Evolutionary conservation across 1,284 basidiomycete genomes (phyloP), one percentile per base, ranked within the genome.

Genomic region (Sporisorium graminicola): DNA sequence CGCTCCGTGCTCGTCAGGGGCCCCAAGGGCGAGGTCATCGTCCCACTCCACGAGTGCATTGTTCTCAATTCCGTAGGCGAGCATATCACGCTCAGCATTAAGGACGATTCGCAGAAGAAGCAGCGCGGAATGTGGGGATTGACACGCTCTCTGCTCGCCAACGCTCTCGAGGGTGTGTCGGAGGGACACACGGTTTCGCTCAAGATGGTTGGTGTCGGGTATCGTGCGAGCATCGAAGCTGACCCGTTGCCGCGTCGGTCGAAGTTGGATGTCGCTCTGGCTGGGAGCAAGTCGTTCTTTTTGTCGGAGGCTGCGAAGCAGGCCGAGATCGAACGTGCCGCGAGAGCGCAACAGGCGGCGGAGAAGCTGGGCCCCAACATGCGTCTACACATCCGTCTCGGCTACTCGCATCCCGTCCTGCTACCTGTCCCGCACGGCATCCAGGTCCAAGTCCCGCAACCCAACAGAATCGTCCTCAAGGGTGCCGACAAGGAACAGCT

Each of bases 151-250:
- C 89, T 95, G 66, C 91, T 98, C 83, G 88, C 89, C 75, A 99
- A 99, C 84, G 95, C 95, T 18, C 90, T 98, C 73, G 88, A 88
- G 18, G 97, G 97, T 55, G 95, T 98, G 87, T 92, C 93, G 1
- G 90, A 92, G 71, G 95, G 95, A 1, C 98, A 94, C 87, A 89
- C 89, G 0, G 89, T 93, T 9, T 91, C 93, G 14, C 86, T 99
- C 22, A 91, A 92, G 77, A 90, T 99, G 65, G 96, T 98, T 66
- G 97, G 96, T 40, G 95, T 99, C 44, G 96, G 96, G 2, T 99
- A 95, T 87, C 90, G 96, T 83, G 95, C 92, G 3, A 90, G 90
- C 2, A 86, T 99, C 61, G 96, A 99, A 87, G 89, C 90, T 1
- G 93, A 95, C 80, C 93, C 94, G 10, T 60, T 77, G 53, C 81